Evolutionary conservation across 192 early-diverging fungal species (phyloP).

Genomic region (Neocallimastix lanati): DNA sequence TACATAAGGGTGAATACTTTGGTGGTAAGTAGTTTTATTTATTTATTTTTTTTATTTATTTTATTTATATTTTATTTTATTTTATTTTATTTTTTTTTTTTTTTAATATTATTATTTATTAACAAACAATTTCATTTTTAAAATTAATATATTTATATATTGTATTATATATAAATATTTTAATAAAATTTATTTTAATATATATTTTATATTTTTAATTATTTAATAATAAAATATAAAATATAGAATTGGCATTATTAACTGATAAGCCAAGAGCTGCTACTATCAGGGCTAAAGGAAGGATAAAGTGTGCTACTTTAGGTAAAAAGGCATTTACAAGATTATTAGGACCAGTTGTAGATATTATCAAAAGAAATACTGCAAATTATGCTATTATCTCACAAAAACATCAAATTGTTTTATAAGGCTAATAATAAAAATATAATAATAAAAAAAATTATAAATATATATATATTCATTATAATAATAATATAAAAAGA

Average conservation of each 20-base stretch:
- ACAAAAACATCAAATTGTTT: not conserved
- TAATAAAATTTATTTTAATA: no score
- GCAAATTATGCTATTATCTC: constrained; percentile 56
- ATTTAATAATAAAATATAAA: no score
- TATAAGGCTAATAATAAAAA: not conserved
- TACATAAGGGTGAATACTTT: not conserved
- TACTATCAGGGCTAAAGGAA: constrained; percentile 67
- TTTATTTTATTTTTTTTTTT: no score
- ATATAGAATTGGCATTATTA: constrained; percentile 92
- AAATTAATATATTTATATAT: no score
- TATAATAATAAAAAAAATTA: no score
- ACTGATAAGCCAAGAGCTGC: constrained; percentile 84
- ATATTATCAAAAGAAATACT: constrained; percentile 89
- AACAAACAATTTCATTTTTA: no score
- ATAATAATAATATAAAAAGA: no score
- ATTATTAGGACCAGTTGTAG: constrained; percentile 81
- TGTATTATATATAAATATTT: no score
- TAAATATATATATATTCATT: no score
- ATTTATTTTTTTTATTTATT: no score
- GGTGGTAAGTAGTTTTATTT: not conserved
- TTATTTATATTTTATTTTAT: no score
- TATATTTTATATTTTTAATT: not conserved
- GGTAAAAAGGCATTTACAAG: constrained; percentile 91
- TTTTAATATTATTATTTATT: no score
- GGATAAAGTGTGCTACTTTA: constrained; percentile 86